These are phyloP conservation scores for Debaryomyces coudertii DNA, from an alignment of 1,139 yeast genomes.

Conservation along the genomic window DNA sequence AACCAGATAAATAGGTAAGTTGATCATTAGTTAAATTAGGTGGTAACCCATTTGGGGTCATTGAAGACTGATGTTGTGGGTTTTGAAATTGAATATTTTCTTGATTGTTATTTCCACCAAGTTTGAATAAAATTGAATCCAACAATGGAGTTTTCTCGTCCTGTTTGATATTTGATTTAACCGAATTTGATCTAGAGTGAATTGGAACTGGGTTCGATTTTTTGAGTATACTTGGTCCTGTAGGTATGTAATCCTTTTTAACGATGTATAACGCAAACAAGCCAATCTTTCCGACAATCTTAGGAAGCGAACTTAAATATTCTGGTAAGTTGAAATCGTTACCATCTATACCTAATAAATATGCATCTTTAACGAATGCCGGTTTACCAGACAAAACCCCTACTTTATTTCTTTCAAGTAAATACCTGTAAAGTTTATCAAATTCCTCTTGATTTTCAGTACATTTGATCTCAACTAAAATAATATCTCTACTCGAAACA, in stretches of 20 bases:
- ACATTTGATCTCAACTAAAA: slow-evolving; percentile 46
- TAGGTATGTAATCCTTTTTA: slow-evolving; percentile 43
- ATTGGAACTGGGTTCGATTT: slow-evolving; percentile 12
- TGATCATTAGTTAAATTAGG: slow-evolving; percentile 18
- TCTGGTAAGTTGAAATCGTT: slow-evolving; percentile 29
- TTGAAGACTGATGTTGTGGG: not conserved
- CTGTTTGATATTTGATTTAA: not conserved
- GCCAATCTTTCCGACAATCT: slow-evolving; percentile 28
- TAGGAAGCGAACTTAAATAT: slow-evolving; percentile 28
- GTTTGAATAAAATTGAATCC: slow-evolving; percentile 25
- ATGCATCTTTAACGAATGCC: slow-evolving; percentile 63
- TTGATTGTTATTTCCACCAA: slow-evolving; percentile 5
- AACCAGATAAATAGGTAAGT: slow-evolving; percentile 18
- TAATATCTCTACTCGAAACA: slow-evolving; percentile 51
- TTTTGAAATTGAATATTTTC: slow-evolving; percentile 8
- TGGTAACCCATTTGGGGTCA: slow-evolving; percentile 1
- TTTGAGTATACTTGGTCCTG: slow-evolving; percentile 24
- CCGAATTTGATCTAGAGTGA: not conserved
- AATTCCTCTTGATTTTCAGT: slow-evolving; percentile 32
- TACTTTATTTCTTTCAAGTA: slow-evolving; percentile 50
- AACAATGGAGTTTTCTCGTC: slow-evolving; percentile 15
- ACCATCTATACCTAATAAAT: slow-evolving; percentile 53
- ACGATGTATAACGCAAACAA: slow-evolving; percentile 52
- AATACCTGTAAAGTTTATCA: slow-evolving; percentile 56
- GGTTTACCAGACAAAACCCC: slow-evolving; percentile 64